Percentiles rank a stretch among this genome's conserved stretches.
Evolutionary conservation across 1,284 basidiomycete species (phyloP).

Genomic region (Cerioporus squamosus): DNA sequence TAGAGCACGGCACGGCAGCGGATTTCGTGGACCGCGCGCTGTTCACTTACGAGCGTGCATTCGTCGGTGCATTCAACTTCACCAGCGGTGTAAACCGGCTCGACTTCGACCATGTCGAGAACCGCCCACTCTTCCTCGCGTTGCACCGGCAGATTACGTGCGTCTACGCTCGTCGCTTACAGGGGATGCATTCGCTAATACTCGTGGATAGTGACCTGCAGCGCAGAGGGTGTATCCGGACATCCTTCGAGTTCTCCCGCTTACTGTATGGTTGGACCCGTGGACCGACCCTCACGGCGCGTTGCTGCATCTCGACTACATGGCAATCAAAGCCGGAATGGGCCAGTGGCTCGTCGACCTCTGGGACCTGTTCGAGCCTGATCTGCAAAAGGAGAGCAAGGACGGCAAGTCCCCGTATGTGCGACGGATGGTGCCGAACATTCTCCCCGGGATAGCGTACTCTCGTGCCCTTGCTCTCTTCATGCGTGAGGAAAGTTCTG

Average conservation of each 20-base stretch:
- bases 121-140: conserved; percentile 84
- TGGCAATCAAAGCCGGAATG: conserved; percentile 84
- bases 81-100: conserved; percentile 79
- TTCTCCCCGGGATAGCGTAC: conserved; percentile 82
- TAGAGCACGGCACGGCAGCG: conserved; percentile 82
- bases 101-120: conserved; percentile 86
- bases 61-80: conserved; percentile 84
- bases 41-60: conserved; percentile 88
- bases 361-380: conserved; percentile 51
- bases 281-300: conserved; percentile 86
- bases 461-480: conserved; percentile 75
- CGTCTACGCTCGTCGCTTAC: neutral
- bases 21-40: conserved; percentile 87
- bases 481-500: conserved; percentile 56
- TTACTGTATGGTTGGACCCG: conserved; percentile 84
- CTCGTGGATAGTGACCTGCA: conserved; percentile 65
- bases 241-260: conserved; percentile 88
- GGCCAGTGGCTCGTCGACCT: conserved; percentile 78
- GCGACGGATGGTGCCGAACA: conserved; percentile 16
- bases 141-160: conserved; percentile 79
- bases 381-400: conserved; percentile 32
- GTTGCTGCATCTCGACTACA: conserved; percentile 82
- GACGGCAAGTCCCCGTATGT: conserved; percentile 55
- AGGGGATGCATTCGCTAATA: conserved; percentile 15
- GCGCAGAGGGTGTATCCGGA: conserved; percentile 85